Percentiles rank a stretch among this genome's conserved stretches.
Conservation (phyloP, 768 basidiomycete species). For the Lentinula lateritia region DNA sequence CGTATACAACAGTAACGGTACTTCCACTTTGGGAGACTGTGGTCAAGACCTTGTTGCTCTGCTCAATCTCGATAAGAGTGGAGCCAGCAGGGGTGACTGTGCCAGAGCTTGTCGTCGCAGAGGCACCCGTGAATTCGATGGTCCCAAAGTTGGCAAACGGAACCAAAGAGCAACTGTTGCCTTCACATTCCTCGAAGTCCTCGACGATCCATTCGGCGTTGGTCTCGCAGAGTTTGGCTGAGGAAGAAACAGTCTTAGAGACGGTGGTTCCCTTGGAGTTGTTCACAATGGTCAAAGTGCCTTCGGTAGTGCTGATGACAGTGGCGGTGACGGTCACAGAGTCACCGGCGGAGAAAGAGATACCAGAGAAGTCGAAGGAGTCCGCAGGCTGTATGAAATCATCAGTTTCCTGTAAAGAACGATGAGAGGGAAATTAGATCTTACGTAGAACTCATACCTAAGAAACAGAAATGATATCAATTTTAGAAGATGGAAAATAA, state of each 20-base stretch:
- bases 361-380: not conserved
- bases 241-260: not conserved
- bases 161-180: conserved; percentile 13
- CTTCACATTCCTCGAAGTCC: conserved; percentile 9
- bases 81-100: conserved; percentile 21
- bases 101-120: conserved; percentile 21
- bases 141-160: conserved; percentile 34
- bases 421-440: not conserved
- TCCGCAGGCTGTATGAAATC: not conserved
- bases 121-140: conserved; percentile 27
- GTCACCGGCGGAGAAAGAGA: conserved; percentile 7
- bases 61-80: conserved; percentile 29
- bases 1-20: conserved; percentile 15
- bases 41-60: conserved; percentile 21
- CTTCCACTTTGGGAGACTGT: conserved; percentile 12
- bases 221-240: not conserved
- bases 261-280: not conserved
- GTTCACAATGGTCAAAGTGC: conserved; percentile 7
- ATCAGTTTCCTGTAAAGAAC: not conserved
- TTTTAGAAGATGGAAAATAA: not conserved
- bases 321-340: conserved; percentile 5
- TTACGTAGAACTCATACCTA: conserved; percentile 4
- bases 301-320: not conserved
- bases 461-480: not conserved
- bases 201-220: conserved; percentile 7